phyloP scores from a whole-genome alignment of 257 asterid species.

The Fraxinus pennsylvanica region DNA sequence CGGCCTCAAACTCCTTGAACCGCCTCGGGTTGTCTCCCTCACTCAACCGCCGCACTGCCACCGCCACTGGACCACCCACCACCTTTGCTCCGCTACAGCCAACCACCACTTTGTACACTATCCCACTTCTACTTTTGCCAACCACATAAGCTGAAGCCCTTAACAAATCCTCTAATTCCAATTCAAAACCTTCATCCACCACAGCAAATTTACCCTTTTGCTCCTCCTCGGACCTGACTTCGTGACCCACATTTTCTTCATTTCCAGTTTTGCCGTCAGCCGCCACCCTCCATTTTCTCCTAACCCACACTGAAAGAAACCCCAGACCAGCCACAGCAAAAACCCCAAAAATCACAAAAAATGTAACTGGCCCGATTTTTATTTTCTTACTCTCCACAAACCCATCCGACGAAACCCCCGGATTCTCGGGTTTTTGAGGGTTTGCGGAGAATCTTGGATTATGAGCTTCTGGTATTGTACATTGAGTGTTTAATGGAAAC shows the following conservation, averaged over 20 bases:
- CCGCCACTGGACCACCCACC: constrained; percentile 48
- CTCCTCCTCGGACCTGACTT: constrained; percentile 53
- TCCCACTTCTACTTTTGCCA: constrained; percentile 92
- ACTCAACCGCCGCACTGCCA: constrained; percentile 84
- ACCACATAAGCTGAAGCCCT: constrained; percentile 97
- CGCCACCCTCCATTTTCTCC: constrained; percentile 52
- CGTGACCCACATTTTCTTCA: constrained; percentile 45
- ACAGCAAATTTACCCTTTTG: constrained; percentile 75
- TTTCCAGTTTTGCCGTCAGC: constrained; percentile 43
- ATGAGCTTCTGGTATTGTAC: constrained; percentile 61
- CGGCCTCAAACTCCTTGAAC: constrained; percentile 84
- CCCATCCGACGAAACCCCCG: constrained; percentile 43
- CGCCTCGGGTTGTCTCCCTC: constrained; percentile 71
- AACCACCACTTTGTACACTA: constrained; percentile 86
- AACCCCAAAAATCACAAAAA: constrained; percentile 64
- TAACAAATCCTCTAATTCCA: constrained; percentile 90
- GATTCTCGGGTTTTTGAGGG: constrained; percentile 50
- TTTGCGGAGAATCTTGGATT: constrained; percentile 49
- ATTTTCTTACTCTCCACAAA: constrained; percentile 32
- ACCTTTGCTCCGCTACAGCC: constrained; percentile 58
- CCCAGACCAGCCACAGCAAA: constrained; percentile 54
- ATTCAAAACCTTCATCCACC: constrained; percentile 69
- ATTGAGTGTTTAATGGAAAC: constrained; percentile 63
- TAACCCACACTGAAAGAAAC: constrained; percentile 57
- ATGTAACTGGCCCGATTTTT: constrained; percentile 43